Evolutionary conservation across 2,329 filamentous ascomycete genomes (phyloP), one percentile per base, ranked within the genome.

Genomic region (Dryadomyces sulphureus): DNA sequence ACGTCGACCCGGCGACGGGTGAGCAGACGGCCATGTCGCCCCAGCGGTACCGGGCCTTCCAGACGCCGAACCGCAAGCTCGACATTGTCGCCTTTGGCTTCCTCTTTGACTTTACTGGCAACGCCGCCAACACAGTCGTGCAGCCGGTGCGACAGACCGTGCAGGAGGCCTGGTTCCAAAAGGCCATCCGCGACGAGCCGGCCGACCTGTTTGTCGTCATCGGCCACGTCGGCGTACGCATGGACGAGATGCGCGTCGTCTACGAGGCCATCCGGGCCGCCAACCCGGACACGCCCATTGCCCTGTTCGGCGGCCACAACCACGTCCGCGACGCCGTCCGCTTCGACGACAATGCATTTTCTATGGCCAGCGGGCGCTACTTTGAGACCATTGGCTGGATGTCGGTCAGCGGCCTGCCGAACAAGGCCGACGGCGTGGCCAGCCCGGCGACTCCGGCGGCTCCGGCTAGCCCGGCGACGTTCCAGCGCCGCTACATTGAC

Each of bases 311-410:
- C 8, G 90, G 90, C 0, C 90, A 96, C 57, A 79, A 79, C 1
- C 90, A 96, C 59, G 86, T 95, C 41, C 79, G 90, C 8, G 88
- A 95, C 58, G 85, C 86, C 54, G 76, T 76, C 36, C 77, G 73
- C 49, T 95, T 86, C 55, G 90, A 95, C 60, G 73, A 74, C 35
- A 80, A 78, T 45, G 78, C 89, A 0, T 80, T 84, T 51, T 89
- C 81, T 1, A 68, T 96, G 5, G 88, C 88, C 36, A 92, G 85
- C 54, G 90, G 90, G 4, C 76, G 90, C 1, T 96, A 95, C 61
- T 83, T 95, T 69, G 90, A 96, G 66, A 95, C 90, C 0, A 81
- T 96, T 43, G 90, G 90, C 2, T 96, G 92, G 73, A 79, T 92
- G 75, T 94, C 88, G 0, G 78, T 95, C 16, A 30, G 21, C n/a